These are phyloP conservation scores for Heritiera fomes DNA, from an alignment of 345 rosid species.

Conservation along the genomic window DNA sequence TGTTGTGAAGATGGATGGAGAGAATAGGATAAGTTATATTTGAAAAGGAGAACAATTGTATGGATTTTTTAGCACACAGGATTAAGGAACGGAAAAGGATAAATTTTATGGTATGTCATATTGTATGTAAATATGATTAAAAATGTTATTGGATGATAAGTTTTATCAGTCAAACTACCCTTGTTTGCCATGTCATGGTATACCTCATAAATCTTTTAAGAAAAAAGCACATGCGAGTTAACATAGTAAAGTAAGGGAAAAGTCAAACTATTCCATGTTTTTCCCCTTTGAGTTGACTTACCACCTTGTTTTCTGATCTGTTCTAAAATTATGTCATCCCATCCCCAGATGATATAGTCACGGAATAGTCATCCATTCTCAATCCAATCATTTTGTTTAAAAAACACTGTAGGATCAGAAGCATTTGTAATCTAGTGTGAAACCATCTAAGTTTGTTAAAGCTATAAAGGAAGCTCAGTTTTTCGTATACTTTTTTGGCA, in stretches of 20 bases:
- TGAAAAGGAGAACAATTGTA: background rate
- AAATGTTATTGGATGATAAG: background rate
- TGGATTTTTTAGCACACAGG: background rate
- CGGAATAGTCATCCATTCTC: background rate
- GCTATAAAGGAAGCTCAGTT: background rate
- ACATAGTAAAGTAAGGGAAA: background rate
- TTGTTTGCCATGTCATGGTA: background rate
- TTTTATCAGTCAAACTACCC: background rate
- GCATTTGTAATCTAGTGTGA: slow-evolving; percentile 7
- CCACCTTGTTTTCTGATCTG: background rate
- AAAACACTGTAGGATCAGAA: background rate
- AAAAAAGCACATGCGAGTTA: background rate
- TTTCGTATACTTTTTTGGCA: background rate
- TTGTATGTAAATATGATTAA: too few relatives aligned
- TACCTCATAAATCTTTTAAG: background rate
- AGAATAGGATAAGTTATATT: background rate
- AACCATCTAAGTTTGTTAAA: background rate
- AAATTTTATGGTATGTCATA: background rate
- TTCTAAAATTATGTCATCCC: background rate
- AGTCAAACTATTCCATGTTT: background rate
- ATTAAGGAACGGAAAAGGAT: background rate
- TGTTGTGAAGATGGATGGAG: background rate
- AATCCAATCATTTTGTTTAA: background rate
- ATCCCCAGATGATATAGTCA: background rate
- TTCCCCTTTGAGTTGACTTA: background rate